Evolutionary conservation across 768 basidiomycete genomes (phyloP).

Genomic region (Russula emetica): DNA sequence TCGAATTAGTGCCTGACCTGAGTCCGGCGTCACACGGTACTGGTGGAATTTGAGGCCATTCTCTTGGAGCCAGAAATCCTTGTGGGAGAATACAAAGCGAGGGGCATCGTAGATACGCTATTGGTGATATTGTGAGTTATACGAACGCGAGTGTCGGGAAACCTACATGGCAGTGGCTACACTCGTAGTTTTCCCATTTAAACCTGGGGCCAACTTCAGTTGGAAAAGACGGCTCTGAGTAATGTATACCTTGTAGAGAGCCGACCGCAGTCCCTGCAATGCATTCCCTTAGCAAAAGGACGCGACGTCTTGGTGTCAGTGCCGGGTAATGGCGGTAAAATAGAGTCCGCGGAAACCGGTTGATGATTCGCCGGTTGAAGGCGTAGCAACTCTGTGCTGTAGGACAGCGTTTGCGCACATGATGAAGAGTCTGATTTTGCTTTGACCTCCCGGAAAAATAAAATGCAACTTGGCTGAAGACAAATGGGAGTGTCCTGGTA

Average conservation of each 20-base stretch:
- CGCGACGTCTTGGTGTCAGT: slow-evolving; percentile 44
- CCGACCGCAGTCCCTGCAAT: slow-evolving; percentile 65
- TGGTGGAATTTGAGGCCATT: slow-evolving; percentile 18
- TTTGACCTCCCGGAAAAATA: slow-evolving; percentile 43
- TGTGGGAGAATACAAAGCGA: slow-evolving; percentile 12
- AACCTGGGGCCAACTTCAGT: slow-evolving; percentile 40
- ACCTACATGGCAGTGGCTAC: slow-evolving; percentile 54
- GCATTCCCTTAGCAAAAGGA: slow-evolving; percentile 60
- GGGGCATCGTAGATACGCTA: slow-evolving; percentile 23
- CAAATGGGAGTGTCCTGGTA: slow-evolving; percentile 61
- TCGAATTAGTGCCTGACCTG: slow-evolving; percentile 22
- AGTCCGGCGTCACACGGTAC: slow-evolving; percentile 24
- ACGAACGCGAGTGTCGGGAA: not conserved
- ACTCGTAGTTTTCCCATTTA: slow-evolving; percentile 75
- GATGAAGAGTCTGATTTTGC: slow-evolving; percentile 45
- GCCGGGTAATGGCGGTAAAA: slow-evolving; percentile 36
- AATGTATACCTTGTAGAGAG: slow-evolving; percentile 62
- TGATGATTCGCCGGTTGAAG: slow-evolving; percentile 18
- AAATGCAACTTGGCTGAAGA: slow-evolving; percentile 51
- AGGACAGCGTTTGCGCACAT: slow-evolving; percentile 38
- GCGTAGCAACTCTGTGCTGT: slow-evolving; percentile 30
- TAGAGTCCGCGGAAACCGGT: slow-evolving; percentile 35
- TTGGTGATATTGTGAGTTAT: not conserved
- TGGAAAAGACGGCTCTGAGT: not conserved
- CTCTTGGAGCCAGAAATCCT: slow-evolving; percentile 25